Base-by-base conservation (phyloP, 441 rosid species). In the Adansonia gregorii region DNA sequence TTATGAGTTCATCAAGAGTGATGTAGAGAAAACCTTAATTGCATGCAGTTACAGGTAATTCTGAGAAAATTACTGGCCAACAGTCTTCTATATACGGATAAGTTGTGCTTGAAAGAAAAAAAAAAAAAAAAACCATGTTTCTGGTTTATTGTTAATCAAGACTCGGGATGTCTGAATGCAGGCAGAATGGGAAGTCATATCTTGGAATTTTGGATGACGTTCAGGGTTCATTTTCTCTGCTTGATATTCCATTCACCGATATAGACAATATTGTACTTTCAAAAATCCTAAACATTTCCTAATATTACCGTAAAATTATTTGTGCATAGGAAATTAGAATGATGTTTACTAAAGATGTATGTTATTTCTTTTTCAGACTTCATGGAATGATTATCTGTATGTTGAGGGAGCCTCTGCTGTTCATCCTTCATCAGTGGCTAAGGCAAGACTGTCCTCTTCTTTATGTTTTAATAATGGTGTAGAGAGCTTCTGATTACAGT, bases 141-240 rank as follows among this genome's bases (percentile, higher is more conserved):
- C 12, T 43, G 22, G 10, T 45, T 22, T 65, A 20, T 67, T 43
- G 46, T 24, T 27, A 31, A 17, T 49, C 66, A 55, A 77, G 68
- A 59, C 61, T 74, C 54, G 73, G 55, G 58, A 24, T 78, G 58
- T 74, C 54, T 78, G 60, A 56, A 81, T 87, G 82, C 90, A 95
- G 99, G 90, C 92, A 90, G 80, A 88, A 90, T 72, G 97, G 98
- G 75, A 95, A 82, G 86, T 91, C 98, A 55, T 88, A 88, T 86
- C 90, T 94, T 82, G 97, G 93, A 73, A 77, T 94, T 67, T 75
- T 95, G 83, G 93, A 95, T 78, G 90, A 83, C 74, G 84, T 77
- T 27, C 86, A 87, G 84, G 81, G 88, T 73, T 89, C 94, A 54
- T 74, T 92, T 66, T 87, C 97, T 79, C 83, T 82, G 75, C 96